Base-by-base conservation (phyloP, 139 green algal genomes). In the Penium margaritaceum region DNA sequence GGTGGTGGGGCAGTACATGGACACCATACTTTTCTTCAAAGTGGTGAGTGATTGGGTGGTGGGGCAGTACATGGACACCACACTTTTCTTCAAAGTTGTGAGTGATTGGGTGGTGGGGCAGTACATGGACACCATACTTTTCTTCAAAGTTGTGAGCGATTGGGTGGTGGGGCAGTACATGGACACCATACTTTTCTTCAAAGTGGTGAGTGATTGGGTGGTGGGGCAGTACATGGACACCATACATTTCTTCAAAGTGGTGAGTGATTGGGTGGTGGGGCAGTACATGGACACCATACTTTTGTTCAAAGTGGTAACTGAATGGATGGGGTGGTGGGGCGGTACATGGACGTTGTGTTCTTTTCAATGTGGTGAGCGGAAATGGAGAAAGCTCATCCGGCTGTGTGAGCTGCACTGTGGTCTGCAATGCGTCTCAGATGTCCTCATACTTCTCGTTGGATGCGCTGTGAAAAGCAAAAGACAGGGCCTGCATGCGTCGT, bases 141-240 rank as follows among this genome's bases (percentile, higher is more conserved):
- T 51, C 9, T 51, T 9, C 41, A 51, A 12, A 21, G 9, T 21
- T 51, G 12, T 51, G 41, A 51, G 46, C 46, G 19, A n/a, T n/a
- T n/a, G n/a, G n/a, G n/a, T n/a, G n/a, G n/a, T n/a, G 82, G 63
- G 81, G 1, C 60, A 68, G 6, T 84, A 98, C 84, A 97, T 94
- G 70, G 92, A 96, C 83, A 77, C 70, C 1, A 72, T 86, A 4
- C 55, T 85, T n/a, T 71, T 87, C 30, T 87, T 87, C 70, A 87
- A 87, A 65, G 78, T 85, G 80, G 88, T 89, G 66, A 94, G 91
- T 44, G 1, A 66, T n/a, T 55, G 15, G n/a, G n/a, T n/a, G n/a
- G n/a, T n/a, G 82, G 63, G 81, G 1, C 60, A 68, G 6, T 84
- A 98, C 84, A 97, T 94, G 70, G 92, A 96, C 83, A 77, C 70